Evolutionary conservation across 2,329 filamentous ascomycete species (phyloP), one percentile per base, ranked within the genome.

Genomic region (Epichloe bromicola): DNA sequence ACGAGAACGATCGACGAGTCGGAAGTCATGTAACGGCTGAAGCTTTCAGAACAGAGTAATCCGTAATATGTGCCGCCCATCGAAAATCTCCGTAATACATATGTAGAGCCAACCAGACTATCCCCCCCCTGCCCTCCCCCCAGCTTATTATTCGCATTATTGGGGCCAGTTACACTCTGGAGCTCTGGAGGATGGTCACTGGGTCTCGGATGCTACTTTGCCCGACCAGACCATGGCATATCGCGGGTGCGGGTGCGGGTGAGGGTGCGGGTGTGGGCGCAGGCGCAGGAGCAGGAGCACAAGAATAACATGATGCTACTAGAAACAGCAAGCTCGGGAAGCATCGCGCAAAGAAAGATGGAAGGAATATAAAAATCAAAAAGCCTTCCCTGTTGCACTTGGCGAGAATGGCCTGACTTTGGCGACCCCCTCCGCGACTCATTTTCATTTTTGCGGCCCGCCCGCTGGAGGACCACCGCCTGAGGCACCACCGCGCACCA

Each of bases 391-490:
- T 20, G 19, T 49, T 49, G 30, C 11, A 38, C 36, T 38, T 14
- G 7, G 14, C 14, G 36, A 38, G 3, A 56, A 55, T 58, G 56
- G 56, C 55, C 48, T 58, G 55, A 58, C 55, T 53, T 53, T 53
- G 42, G 42, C 36, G 33, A 36, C 30, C 20, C 26, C 46, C 38
- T 46, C 40, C 46, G 38, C 49, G 41, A 46, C 46, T 37, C 42
- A 49, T 20, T 49, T 48, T 37, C 42, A 49, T 20, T 49, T 48
- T 34, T 49, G 48, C 43, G 38, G 51, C 20, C 38, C 51, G 48
- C 37, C 33, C 38, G 33, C 12, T 34, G 10, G 12, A 49, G 33
- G 42, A 33, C n/a, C 26, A 33, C 53, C 53, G 8, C 23, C 23
- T 7, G 6, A 23, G 6, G 23, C 23, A 23, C 23, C 23, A 23